Base-by-base conservation (phyloP, 768 basidiomycete species). In the Trametes maxima region DNA sequence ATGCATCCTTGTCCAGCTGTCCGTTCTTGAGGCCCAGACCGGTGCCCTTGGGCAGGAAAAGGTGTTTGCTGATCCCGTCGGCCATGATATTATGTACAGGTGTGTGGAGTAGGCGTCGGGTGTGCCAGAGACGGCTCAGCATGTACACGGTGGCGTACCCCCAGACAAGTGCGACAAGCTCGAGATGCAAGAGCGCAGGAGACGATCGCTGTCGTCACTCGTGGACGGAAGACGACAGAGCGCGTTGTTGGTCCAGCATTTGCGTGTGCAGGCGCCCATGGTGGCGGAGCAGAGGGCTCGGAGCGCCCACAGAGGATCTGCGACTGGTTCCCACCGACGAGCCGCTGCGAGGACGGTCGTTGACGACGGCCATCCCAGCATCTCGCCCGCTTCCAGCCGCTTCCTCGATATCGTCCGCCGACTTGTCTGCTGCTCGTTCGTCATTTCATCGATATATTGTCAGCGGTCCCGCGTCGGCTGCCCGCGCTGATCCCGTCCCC, bases 1-100 rank as follows among this genome's bases (percentile, higher is more conserved):
- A 97, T 7, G 78, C 82, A 62, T 73, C 68, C 61, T 80, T 83
- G 75, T 94, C 85, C n/a, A 94, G 72, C 44, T 73, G 71, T 33
- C 80, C 76, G 51, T 74, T 75, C 70, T 83, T 80, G 61, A 64
- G 13, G 10, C 57, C 62, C 0, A 59, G 25, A 2, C 81, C 83
- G 19, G 19, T 5, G 17, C 46, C 78, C 77, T 57, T 84, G 82
- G 22, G 76, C 50, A 3, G 87, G 85, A 11, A 82, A 80, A 35
- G 76, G 72, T 16, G 68, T 67, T 63, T 79, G 62, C 57, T 55
- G 54, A 64, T 59, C 4, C 62, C 62, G 22, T 59, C 50, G 53
- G 62, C 47, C 62, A 64, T 64, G 28, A 33, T 33, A n/a, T 47
- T 59, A 48, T 56, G 49, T 45, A 52, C 54, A 60, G 59, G 13